A percentile compares a stretch with the other conserved stretches of the same genome.
phyloP scores from a whole-genome alignment of 129 eudicot species.

The Sambucus nigra region DNA sequence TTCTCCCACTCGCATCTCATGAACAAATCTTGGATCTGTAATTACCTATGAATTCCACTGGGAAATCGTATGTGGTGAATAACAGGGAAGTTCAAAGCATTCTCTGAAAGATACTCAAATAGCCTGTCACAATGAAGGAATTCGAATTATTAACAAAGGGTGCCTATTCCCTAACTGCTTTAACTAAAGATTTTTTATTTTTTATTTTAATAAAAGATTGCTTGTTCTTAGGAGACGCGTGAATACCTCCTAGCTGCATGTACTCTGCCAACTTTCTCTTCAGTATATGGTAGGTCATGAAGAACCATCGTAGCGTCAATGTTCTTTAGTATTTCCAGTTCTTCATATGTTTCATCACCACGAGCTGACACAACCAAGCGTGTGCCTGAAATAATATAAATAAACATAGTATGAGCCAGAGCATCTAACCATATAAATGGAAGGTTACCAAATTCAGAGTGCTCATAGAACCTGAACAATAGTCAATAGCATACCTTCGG shows the following conservation, averaged over 20 bases:
- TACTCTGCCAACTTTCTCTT: conserved; percentile 82
- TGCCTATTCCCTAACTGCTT: not conserved
- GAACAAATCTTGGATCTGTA: not conserved
- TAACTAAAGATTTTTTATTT: too few species aligned
- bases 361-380: conserved; percentile 82
- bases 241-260: conserved; percentile 90
- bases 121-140: conserved; percentile 46
- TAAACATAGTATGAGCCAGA: conserved; percentile 8
- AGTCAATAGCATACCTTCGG: conserved; percentile 60
- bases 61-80: conserved; percentile 89
- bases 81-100: conserved; percentile 73
- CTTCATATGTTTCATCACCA: conserved; percentile 82
- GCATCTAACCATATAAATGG: not conserved
- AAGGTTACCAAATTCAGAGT: not conserved
- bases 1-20: not conserved
- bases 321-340: conserved; percentile 59
- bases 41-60: conserved; percentile 57
- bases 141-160: conserved; percentile 4
- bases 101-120: conserved; percentile 76
- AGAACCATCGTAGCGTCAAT: conserved; percentile 76
- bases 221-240: not conserved
- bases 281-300: conserved; percentile 66
- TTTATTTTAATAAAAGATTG: too few species aligned
- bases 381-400: conserved; percentile 39
- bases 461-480: conserved; percentile 1